Evolutionary conservation across 2,329 filamentous ascomycete genomes (phyloP), one percentile per base, ranked within the genome.

Genomic region (Aspergillus costaricaensis): DNA sequence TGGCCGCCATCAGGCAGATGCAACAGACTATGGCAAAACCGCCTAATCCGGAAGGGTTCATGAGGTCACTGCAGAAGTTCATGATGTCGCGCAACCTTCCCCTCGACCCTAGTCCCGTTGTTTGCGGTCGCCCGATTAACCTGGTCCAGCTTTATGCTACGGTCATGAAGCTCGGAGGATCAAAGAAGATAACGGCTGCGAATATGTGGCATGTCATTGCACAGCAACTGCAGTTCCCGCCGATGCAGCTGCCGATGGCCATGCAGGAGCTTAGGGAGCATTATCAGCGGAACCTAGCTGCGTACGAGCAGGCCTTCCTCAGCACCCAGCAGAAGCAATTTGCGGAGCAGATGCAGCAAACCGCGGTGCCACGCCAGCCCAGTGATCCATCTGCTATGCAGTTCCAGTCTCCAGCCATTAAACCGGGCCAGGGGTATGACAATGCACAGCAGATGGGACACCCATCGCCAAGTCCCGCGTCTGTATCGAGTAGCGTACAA

Each of bases 141-240:
- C 78, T 97, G 12, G 85, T 91, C 70, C 85, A 88, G 62, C 81
- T 98, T 3, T 98, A 96, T 74, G 86, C 89, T 62, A 81, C 86
- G 0, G 91, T 96, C 1, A 85, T 88, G 66, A 93, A 90, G 68
- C 82, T 85, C 65, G 91, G 91, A 23, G 92, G 92, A 5, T 95
- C 89, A 58, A 90, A 89, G 67, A 86, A 84, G 62, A 86, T 96
- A 3, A 88, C 86, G 0, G 83, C 85, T 23, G 81, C 82, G 23
- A 91, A 91, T 64, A 82, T 83, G 59, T 98, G 95, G 95, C 81
- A 82, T 1, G 84, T 87, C 53, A 82, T 97, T 57, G 88, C 91
- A 1, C 85, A 86, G 59, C 79, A 83, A 30, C 74, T 92, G 52
- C 74, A 78, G 4, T 86, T 91, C 51, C 81, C 82, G 8, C 84